Evolutionary conservation across 106 monocot species (phyloP).

Genomic region (Amphibolis antarctica): DNA sequence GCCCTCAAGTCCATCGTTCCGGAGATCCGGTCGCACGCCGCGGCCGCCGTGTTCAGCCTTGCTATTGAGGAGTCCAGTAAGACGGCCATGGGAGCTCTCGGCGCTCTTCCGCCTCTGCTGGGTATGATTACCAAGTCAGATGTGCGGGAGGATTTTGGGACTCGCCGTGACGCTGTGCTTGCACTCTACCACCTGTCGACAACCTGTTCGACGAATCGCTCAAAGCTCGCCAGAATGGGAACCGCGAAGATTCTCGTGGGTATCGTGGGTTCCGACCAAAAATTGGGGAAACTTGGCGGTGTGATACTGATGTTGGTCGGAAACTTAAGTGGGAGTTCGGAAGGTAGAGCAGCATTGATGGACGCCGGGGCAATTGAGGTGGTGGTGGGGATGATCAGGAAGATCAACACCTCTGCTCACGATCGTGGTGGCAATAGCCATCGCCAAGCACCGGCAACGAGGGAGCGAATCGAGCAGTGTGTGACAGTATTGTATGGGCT

Average conservation of each 20-base stretch:
- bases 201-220: constrained; percentile 25
- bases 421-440: background rate
- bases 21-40: constrained; percentile 53
- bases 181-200: constrained; percentile 61
- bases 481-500: constrained; percentile 46
- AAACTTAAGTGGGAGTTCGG: constrained; percentile 29
- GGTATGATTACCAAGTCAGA: constrained; percentile 21
- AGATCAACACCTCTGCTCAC: background rate
- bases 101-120: constrained; percentile 67
- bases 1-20: constrained; percentile 24
- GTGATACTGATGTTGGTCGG: constrained; percentile 48
- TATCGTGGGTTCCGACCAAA: constrained; percentile 2
- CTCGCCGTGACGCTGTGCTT: constrained; percentile 54
- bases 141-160: constrained; percentile 4
- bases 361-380: constrained; percentile 52
- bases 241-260: constrained; percentile 32
- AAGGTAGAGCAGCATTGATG: constrained; percentile 54
- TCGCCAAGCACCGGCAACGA: background rate
- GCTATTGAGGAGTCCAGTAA: constrained; percentile 52
- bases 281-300: constrained; percentile 6
- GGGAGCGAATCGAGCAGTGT: constrained; percentile 33
- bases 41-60: constrained; percentile 69
- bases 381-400: constrained; percentile 32
- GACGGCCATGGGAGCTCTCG: constrained; percentile 57
- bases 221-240: constrained; percentile 39